Percentiles rank a stretch among this genome's conserved stretches.
Conservation (phyloP, 1,284 basidiomycete genomes). For the Malassezia sp. region DNA sequence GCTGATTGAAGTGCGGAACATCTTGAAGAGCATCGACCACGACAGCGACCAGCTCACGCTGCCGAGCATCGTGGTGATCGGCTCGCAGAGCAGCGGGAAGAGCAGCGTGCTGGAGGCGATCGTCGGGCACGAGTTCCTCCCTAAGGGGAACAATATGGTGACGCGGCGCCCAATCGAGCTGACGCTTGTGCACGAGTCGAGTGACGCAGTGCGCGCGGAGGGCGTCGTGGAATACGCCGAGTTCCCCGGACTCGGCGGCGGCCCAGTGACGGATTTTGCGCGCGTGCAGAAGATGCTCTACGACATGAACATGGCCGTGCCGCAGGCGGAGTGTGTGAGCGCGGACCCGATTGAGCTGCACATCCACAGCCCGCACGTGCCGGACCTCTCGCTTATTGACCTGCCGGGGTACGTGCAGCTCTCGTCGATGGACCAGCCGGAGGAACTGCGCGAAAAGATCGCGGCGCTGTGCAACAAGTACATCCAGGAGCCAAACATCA, state of each 20-base stretch:
- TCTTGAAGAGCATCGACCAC: slow-evolving; percentile 88
- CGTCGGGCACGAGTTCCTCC: slow-evolving; percentile 93
- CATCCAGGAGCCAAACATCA: slow-evolving; percentile 93
- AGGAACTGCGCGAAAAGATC: slow-evolving; percentile 86
- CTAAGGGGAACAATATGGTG: slow-evolving; percentile 99
- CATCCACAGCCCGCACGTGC: slow-evolving; percentile 88
- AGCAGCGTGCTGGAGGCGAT: slow-evolving; percentile 93
- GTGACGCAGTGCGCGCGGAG: slow-evolving; percentile 49
- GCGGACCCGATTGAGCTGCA: slow-evolving; percentile 90
- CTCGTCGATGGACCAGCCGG: slow-evolving; percentile 86
- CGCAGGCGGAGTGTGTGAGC: slow-evolving; percentile 75
- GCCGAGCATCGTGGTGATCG: slow-evolving; percentile 94
- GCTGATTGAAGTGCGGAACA: slow-evolving; percentile 87
- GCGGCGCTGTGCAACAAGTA: slow-evolving; percentile 81
- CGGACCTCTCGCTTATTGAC: slow-evolving; percentile 92
- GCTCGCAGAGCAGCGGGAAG: slow-evolving; percentile 95
- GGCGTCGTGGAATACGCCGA: slow-evolving; percentile 68
- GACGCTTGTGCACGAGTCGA: slow-evolving; percentile 74
- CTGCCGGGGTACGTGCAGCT: slow-evolving; percentile 96
- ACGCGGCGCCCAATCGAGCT: slow-evolving; percentile 94
- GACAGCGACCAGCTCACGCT: slow-evolving; percentile 68
- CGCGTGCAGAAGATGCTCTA: slow-evolving; percentile 83
- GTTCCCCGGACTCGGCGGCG: slow-evolving; percentile 77
- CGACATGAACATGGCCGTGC: slow-evolving; percentile 87
- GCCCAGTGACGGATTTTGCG: slow-evolving; percentile 76